Evolutionary conservation across 306 rosid genomes (phyloP).

Genomic region (Cotoneaster glaucophyllus): DNA sequence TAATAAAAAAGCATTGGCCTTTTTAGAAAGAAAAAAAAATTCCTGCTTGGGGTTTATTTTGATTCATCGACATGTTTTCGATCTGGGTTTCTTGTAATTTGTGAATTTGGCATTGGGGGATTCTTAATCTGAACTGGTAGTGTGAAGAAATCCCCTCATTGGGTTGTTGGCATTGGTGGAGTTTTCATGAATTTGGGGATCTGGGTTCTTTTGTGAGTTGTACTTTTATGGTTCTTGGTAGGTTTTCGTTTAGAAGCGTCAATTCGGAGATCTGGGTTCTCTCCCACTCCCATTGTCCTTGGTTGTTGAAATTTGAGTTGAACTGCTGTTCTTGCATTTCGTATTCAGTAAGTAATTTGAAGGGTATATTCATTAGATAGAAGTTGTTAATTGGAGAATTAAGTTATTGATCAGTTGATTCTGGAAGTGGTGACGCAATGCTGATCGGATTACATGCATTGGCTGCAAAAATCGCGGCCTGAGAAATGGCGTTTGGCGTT

Average conservation of each 20-base stretch:
- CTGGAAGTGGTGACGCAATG: not conserved
- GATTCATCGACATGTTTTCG: not conserved
- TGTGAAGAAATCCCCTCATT: not conserved
- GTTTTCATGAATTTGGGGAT: not conserved
- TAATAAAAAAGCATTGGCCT: not conserved
- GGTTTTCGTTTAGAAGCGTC: not conserved
- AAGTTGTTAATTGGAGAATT: not conserved
- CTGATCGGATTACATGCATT: not conserved
- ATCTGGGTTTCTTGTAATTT: not conserved
- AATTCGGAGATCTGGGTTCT: constrained; percentile 19
- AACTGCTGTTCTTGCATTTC: not conserved
- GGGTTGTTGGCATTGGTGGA: not conserved
- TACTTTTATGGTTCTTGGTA: not conserved
- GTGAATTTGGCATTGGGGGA: constrained; percentile 10
- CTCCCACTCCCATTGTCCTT: constrained; percentile 1
- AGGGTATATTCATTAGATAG: not conserved
- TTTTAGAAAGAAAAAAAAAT: not conserved
- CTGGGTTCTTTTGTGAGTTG: not conserved
- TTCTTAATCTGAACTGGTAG: not conserved
- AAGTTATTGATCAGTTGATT: not conserved
- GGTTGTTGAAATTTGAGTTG: not conserved
- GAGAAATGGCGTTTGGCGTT: not conserved
- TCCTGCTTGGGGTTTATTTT: constrained; percentile 1
- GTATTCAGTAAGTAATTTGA: not conserved
- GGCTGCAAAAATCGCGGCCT: not conserved